These are phyloP conservation scores for Penicillium olsonii DNA, from an alignment of 2,329 filamentous ascomycete species.

Conservation along the genomic window DNA sequence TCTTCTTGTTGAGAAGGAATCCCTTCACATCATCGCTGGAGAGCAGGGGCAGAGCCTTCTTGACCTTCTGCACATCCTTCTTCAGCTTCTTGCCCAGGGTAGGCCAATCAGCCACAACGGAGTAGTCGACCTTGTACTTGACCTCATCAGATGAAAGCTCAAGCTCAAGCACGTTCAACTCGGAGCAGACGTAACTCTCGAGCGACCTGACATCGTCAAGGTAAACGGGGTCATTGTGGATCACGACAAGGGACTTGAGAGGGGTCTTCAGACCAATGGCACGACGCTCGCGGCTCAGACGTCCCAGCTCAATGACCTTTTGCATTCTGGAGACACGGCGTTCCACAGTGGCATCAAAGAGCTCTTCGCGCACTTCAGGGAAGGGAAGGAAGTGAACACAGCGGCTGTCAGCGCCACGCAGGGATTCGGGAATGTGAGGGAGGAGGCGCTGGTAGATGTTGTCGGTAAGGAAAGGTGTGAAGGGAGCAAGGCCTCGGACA, in stretches of 20 bases:
- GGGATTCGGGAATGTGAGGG: constrained; percentile 73
- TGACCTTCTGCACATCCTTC: constrained; percentile 88
- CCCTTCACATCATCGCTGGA: constrained; percentile 77
- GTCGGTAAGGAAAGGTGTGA: constrained; percentile 93
- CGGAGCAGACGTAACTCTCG: constrained; percentile 85
- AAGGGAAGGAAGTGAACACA: constrained; percentile 92
- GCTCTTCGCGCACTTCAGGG: constrained; percentile 82
- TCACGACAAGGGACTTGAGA: constrained; percentile 83
- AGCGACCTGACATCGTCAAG: constrained; percentile 83
- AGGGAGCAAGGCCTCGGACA: constrained; percentile 84
- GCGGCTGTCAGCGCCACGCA: constrained; percentile 70
- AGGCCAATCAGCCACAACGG: constrained; percentile 87
- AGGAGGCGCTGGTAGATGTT: constrained; percentile 86
- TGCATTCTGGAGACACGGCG: constrained; percentile 89
- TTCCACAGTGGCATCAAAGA: constrained; percentile 85
- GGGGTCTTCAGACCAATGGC: constrained; percentile 87
- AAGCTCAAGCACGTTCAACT: constrained; percentile 86
- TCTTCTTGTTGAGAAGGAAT: constrained; percentile 72
- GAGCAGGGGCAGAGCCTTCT: constrained; percentile 80
- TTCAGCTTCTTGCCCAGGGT: constrained; percentile 95
- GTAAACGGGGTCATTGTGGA: constrained; percentile 80
- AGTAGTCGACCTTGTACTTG: constrained; percentile 90
- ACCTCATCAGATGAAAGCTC: constrained; percentile 83
- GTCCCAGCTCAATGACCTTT: constrained; percentile 86
- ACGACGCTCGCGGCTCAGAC: constrained; percentile 81